Evolutionary conservation across 1,284 basidiomycete species (phyloP).

Genomic region (Anthracocystis panici-leucophaei): DNA sequence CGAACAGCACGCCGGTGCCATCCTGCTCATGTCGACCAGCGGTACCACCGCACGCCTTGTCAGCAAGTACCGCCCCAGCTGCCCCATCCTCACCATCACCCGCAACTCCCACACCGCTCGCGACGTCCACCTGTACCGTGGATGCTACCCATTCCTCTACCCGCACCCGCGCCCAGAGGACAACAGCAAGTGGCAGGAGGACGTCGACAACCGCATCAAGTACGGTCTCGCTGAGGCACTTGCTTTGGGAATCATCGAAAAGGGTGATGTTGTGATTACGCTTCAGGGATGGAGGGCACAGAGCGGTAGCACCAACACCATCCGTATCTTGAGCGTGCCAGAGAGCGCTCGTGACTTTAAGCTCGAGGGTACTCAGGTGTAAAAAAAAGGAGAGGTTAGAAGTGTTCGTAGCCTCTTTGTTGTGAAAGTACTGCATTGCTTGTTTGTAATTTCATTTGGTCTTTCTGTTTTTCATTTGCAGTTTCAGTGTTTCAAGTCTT

Average conservation of each 20-base stretch:
- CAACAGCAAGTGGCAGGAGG: slow-evolving; percentile 94
- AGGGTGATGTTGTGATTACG: slow-evolving; percentile 90
- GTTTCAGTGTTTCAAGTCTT: neutral
- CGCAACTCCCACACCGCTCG: slow-evolving; percentile 95
- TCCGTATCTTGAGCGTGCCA: slow-evolving; percentile 64
- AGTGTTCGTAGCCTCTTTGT: neutral
- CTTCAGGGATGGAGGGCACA: slow-evolving; percentile 99
- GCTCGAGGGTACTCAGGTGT: slow-evolving; percentile 60
- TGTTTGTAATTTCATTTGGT: slow-evolving; percentile 29
- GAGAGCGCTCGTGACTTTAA: slow-evolving; percentile 64
- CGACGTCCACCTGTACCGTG: slow-evolving; percentile 96
- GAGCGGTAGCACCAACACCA: slow-evolving; percentile 80
- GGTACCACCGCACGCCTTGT: slow-evolving; percentile 96
- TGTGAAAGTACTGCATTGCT: neutral
- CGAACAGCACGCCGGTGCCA: slow-evolving; percentile 71
- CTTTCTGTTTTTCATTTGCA: slow-evolving; percentile 12
- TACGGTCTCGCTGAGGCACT: slow-evolving; percentile 92
- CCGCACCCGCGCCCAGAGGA: slow-evolving; percentile 86
- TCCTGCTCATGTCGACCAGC: slow-evolving; percentile 90
- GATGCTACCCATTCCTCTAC: slow-evolving; percentile 98
- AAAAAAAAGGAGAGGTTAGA: neutral
- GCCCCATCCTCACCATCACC: slow-evolving; percentile 91
- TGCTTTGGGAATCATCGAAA: slow-evolving; percentile 85
- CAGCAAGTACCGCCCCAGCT: slow-evolving; percentile 93
- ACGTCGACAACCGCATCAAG: slow-evolving; percentile 76